A percentile compares a stretch with the other conserved stretches of the same genome.
Conservation (phyloP, 768 basidiomycete species). For the Lentinula sp. region DNA sequence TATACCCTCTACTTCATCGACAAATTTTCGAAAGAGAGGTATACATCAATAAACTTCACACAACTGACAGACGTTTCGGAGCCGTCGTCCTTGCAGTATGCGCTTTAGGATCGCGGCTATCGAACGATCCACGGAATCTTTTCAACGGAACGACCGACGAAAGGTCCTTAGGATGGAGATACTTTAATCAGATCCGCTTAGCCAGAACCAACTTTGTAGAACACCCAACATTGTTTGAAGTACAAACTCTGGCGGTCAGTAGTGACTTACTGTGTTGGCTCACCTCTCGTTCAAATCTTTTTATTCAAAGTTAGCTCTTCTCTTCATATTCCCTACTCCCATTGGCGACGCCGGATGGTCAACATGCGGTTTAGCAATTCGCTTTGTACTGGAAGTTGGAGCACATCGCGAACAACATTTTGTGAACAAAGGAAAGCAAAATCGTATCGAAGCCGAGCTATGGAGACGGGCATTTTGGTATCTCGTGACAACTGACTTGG, state of each 20-base stretch:
- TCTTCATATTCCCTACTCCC: slow-evolving; percentile 22
- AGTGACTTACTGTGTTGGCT: slow-evolving; percentile 16
- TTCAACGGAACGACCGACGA: neutral
- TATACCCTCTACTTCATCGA: slow-evolving; percentile 44
- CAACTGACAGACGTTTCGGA: slow-evolving; percentile 21
- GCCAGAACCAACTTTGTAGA: slow-evolving; percentile 24
- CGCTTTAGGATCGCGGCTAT: slow-evolving; percentile 39
- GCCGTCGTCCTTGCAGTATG: slow-evolving; percentile 43
- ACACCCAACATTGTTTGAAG: slow-evolving; percentile 26
- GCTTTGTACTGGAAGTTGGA: slow-evolving; percentile 35
- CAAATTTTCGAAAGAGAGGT: slow-evolving; percentile 38
- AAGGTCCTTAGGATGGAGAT: slow-evolving; percentile 23
- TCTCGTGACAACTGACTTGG: slow-evolving; percentile 1
- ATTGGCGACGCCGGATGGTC: slow-evolving; percentile 24
- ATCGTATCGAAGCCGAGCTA: slow-evolving; percentile 2
- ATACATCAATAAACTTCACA: neutral
- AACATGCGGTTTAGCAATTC: slow-evolving; percentile 29
- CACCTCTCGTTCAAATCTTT: neutral
- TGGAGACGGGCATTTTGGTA: slow-evolving; percentile 11
- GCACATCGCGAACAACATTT: slow-evolving; percentile 32
- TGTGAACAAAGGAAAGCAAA: neutral
- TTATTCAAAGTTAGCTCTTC: slow-evolving; percentile 14
- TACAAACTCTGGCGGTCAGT: slow-evolving; percentile 28
- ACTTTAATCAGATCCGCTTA: slow-evolving; percentile 29
- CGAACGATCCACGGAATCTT: slow-evolving; percentile 38